Percentiles rank a stretch among this genome's conserved stretches.
These are phyloP conservation scores for Cordyceps militaris DNA, from an alignment of 2,329 filamentous ascomycete species.

Conservation along the genomic window DNA sequence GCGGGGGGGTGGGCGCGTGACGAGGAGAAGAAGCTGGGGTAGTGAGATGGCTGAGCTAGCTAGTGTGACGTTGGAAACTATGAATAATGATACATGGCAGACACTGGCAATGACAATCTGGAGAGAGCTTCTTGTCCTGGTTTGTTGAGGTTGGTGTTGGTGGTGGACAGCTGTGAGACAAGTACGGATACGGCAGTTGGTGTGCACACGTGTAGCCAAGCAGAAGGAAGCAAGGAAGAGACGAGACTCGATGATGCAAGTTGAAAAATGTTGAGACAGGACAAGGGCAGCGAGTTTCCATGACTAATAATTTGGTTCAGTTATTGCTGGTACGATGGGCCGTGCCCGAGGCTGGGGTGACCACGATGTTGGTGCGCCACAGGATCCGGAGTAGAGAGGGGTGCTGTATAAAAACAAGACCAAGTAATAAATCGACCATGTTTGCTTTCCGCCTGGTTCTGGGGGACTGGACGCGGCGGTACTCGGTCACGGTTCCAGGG, in stretches of 20 bases:
- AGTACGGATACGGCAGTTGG: neutral
- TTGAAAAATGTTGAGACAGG: neutral
- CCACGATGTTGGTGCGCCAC: neutral
- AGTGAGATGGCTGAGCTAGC: slow-evolving; percentile 1
- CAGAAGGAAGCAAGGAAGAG: neutral
- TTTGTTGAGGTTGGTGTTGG: no score
- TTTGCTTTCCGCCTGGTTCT: neutral
- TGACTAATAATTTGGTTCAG: neutral
- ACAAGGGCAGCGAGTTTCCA: neutral
- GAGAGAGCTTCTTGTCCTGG: no score
- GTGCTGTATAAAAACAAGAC: no score
- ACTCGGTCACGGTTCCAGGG: neutral
- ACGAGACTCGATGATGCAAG: neutral
- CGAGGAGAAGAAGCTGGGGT: neutral
- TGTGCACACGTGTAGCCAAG: no score
- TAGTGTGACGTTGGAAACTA: neutral
- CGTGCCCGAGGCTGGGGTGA: neutral
- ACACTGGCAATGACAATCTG: neutral
- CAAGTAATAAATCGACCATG: neutral
- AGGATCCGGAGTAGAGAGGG: neutral
- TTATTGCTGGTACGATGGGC: neutral
- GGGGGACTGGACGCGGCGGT: neutral
- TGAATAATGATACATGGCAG: neutral
- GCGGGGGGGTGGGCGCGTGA: neutral
- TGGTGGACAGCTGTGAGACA: neutral